Percentiles rank a stretch among this genome's conserved stretches.
Conservation (phyloP, 805 yeast species). For the Metschnikowia orientalis region DNA sequence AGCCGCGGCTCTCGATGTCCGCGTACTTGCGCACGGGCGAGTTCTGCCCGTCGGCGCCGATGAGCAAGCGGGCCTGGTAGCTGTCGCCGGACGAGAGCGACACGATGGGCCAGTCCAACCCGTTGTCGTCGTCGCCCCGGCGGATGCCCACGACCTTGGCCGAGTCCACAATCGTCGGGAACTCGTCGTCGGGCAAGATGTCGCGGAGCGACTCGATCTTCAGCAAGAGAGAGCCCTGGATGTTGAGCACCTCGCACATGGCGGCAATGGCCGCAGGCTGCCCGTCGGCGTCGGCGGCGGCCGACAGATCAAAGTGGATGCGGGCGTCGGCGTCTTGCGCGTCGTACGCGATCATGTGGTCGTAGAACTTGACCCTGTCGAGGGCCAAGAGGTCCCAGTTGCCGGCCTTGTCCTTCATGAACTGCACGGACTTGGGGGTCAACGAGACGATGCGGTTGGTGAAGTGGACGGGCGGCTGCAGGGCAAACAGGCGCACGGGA, state of each 20-base stretch:
- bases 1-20: constrained; percentile 80
- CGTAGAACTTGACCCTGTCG: constrained; percentile 75
- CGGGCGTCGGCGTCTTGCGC: constrained; percentile 61
- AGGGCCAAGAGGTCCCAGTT: constrained; percentile 67
- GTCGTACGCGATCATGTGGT: constrained; percentile 81
- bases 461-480: constrained; percentile 44
- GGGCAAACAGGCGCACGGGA: constrained; percentile 44
- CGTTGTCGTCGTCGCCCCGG: constrained; percentile 19
- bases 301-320: constrained; percentile 67
- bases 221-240: constrained; percentile 68
- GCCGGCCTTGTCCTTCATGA: constrained; percentile 58
- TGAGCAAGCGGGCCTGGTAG: constrained; percentile 65
- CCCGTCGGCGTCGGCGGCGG: constrained; percentile 31
- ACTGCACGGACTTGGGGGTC: constrained; percentile 74
- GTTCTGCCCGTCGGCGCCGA: constrained; percentile 95
- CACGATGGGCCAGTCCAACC: constrained; percentile 71
- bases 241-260: constrained; percentile 84
- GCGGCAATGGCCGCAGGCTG: constrained; percentile 46
- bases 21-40: constrained; percentile 87
- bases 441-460: constrained; percentile 82
- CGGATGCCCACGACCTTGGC: constrained; percentile 61
- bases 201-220: constrained; percentile 35
- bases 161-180: constrained; percentile 50
- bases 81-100: constrained; percentile 59
- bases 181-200: constrained; percentile 16